Evolutionary conservation across 768 basidiomycete genomes (phyloP).

Genomic region (Collybia sp.): DNA sequence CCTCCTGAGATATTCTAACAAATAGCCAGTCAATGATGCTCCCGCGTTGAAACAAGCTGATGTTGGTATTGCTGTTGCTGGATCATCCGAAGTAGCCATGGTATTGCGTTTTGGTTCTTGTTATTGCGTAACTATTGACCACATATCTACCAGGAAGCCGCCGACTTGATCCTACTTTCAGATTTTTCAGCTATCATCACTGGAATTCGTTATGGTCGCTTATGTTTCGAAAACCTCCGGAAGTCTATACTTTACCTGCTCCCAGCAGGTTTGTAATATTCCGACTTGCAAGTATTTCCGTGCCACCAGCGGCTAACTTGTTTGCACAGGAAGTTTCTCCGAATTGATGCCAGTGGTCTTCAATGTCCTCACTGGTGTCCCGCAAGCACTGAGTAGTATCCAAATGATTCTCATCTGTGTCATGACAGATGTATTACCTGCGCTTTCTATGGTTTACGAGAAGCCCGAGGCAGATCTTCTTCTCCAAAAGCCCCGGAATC

Average conservation of each 20-base stretch:
- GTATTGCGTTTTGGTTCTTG: not conserved
- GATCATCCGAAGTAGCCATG: conserved; percentile 45
- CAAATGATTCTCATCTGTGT: conserved; percentile 50
- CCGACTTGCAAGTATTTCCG: not conserved
- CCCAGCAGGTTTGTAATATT: conserved; percentile 42
- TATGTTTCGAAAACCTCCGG: conserved; percentile 62
- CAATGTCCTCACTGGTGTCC: conserved; percentile 34
- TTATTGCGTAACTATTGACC: not conserved
- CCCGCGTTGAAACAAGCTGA: conserved; percentile 57
- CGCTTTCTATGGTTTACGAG: conserved; percentile 53
- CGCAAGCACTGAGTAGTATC: conserved; percentile 31
- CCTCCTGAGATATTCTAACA: not conserved
- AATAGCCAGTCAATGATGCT: conserved; percentile 45
- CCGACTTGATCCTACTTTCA: conserved; percentile 60
- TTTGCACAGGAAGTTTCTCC: conserved; percentile 37
- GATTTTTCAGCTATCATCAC: conserved; percentile 63
- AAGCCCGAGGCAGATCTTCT: conserved; percentile 59
- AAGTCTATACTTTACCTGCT: conserved; percentile 48
- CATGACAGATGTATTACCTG: conserved; percentile 50
- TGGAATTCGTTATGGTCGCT: conserved; percentile 62
- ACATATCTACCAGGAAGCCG: conserved; percentile 33
- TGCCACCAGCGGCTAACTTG: not conserved
- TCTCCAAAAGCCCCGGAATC: conserved; percentile 47
- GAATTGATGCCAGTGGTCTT: conserved; percentile 58
- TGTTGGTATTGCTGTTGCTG: conserved; percentile 58